phyloP scores from a whole-genome alignment of 495 filamentous ascomycete species.

The Neurospora africana region DNA sequence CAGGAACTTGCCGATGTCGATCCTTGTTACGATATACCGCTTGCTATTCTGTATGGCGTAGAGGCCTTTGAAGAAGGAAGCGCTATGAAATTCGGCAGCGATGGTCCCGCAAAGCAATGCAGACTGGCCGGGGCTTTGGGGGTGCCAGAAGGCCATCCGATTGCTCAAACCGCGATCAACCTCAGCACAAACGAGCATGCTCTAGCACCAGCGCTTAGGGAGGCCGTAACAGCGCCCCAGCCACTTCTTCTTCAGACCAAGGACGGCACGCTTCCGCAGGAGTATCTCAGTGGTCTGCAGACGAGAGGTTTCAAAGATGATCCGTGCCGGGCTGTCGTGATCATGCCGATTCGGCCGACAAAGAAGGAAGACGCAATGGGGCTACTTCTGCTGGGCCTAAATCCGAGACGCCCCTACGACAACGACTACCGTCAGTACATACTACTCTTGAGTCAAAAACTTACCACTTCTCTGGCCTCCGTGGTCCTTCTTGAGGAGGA shows the following conservation, averaged over 20 bases:
- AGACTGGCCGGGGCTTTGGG: constrained; percentile 49
- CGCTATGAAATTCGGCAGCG: constrained; percentile 25
- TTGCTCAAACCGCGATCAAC: constrained; percentile 39
- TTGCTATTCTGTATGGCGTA: constrained; percentile 49
- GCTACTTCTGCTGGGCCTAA: constrained; percentile 50
- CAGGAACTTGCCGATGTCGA: constrained; percentile 19
- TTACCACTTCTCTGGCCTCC: constrained; percentile 53
- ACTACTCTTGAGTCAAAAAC: constrained; percentile 48
- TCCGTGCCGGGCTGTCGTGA: constrained; percentile 44
- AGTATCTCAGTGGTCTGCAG: constrained; percentile 42
- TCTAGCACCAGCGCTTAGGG: constrained; percentile 43
- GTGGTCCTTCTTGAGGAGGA: constrained; percentile 58
- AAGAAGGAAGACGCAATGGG: constrained; percentile 44
- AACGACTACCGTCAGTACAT: constrained; percentile 57
- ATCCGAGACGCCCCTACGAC: constrained; percentile 54
- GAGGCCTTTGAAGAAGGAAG: constrained; percentile 29
- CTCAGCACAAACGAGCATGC: constrained; percentile 39
- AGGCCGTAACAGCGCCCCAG: constrained; percentile 43
- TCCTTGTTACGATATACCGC: constrained; percentile 42
- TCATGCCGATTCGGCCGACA: constrained; percentile 52
- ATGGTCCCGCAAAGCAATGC: constrained; percentile 34
- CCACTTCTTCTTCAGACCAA: constrained; percentile 43
- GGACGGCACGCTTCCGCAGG: constrained; percentile 41
- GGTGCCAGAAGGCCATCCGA: constrained; percentile 44
- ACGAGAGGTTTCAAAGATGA: constrained; percentile 50